These are phyloP conservation scores for Diophrys appendiculata DNA, from an alignment of 73 alveolate species.

Conservation along the genomic window DNA sequence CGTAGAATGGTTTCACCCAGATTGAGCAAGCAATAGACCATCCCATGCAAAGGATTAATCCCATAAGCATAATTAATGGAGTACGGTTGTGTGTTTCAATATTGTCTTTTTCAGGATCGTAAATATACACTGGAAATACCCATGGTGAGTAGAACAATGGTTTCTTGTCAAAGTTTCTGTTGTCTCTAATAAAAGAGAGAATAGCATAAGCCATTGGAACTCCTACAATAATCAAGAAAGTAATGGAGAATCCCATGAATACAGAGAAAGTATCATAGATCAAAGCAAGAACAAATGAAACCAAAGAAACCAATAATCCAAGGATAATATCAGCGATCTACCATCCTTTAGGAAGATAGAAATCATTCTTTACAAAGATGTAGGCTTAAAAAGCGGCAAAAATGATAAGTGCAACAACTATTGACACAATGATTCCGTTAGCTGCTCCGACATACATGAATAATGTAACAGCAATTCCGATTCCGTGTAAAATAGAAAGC, in stretches of 20 bases:
- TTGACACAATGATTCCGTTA: conserved; percentile 42
- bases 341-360: conserved; percentile 39
- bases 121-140: conserved; percentile 75
- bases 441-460: conserved; percentile 31
- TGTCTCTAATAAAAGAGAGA: conserved; percentile 31
- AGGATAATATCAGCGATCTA: conserved; percentile 21
- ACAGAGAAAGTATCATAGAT: conserved; percentile 20
- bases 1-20: conserved; percentile 63
- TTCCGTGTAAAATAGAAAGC: conserved; percentile 19
- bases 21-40: conserved; percentile 66
- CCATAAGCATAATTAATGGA: conserved; percentile 16
- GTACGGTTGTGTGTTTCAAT: conserved; percentile 49
- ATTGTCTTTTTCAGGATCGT: conserved; percentile 61
- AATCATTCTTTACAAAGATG: conserved; percentile 24
- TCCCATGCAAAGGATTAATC: conserved; percentile 17
- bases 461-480: conserved; percentile 43
- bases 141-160: conserved; percentile 78
- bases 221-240: conserved; percentile 26
- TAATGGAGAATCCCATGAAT: conserved; percentile 63
- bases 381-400: conserved; percentile 19
- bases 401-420: conserved; percentile 15
- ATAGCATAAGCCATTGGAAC: conserved; percentile 36
- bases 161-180: conserved; percentile 15
- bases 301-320: conserved; percentile 1
- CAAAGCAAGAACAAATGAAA: conserved; percentile 44